Base-by-base conservation (phyloP, 225 moss, liverwort and hornwort genomes). In the Rhytidiadelphus loreus region DNA sequence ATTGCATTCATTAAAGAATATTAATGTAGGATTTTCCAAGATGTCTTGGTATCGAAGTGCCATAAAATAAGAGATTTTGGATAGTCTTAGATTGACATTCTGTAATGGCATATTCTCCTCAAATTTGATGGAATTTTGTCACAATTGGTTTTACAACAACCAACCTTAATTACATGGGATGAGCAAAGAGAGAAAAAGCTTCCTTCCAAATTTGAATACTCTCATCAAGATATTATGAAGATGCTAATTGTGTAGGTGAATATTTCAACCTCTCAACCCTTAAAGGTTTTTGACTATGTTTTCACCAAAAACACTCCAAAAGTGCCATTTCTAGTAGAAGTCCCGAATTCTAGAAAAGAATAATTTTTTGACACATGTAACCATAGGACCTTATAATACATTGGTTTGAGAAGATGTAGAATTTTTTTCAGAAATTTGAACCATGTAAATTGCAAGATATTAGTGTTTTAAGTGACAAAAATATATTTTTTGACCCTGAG, bases 151-250 rank as follows among this genome's bases (percentile, higher is more conserved):
- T 73, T 46, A 29, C 15, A 73, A 26, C 5, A 46, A 73, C 11
- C 11, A 73, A 46, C 6, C 9, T 29, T 16, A 6, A 46, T 50
- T 50, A 50, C 18, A 46, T 46, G 4, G 6, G 2, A 19, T 73
- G 19, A 30, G 0, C 29, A 7, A 48, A 30, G 1, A 48, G 19
- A 7, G 2, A 72, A 44, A 71, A 46, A 17, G 5, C 1, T 3
- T 16, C 8, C 2, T 10, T 46, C 4, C 1, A 4, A 2, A 46
- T 7, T 73, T 26, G 11, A 19, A 44, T 73, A 18, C 12, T 19
- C 1, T 20, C 2, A 18, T 32, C 2, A 12, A 12, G 30, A 20
- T 15, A 7, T 48, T 48, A 19, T 7, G 2, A 74, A 48, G 11
- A 48, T 48, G 48, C 12, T 48, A 48, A 19, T 48, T 14, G 1